Evolutionary conservation across 441 rosid genomes (phyloP).

Genomic region (Gossypium davidsonii): DNA sequence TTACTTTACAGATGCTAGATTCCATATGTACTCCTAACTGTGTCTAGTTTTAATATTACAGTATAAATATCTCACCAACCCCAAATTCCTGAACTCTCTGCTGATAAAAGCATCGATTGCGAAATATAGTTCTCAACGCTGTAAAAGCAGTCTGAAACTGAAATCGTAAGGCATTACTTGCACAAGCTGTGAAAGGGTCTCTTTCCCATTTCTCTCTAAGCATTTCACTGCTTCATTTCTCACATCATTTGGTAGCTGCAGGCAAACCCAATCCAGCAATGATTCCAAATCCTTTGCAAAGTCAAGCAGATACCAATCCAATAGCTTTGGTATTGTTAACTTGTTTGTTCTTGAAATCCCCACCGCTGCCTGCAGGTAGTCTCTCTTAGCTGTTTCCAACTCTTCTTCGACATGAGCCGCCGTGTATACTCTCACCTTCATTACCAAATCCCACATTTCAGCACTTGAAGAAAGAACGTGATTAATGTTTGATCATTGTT

Average conservation of each 20-base stretch:
- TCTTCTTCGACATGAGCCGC: conserved; percentile 60
- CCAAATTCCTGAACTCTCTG: neutral
- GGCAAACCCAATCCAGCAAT: conserved; percentile 71
- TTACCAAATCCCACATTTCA: neutral
- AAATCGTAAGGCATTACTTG: conserved; percentile 77
- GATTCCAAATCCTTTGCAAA: conserved; percentile 79
- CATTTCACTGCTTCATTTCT: conserved; percentile 57
- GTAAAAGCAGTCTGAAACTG: conserved; percentile 65
- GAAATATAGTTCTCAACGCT: conserved; percentile 30
- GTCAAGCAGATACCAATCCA: conserved; percentile 79
- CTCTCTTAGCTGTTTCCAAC: conserved; percentile 65
- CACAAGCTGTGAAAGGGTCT: conserved; percentile 44
- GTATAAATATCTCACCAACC: conserved; percentile 9
- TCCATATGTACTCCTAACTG: conserved; percentile 8
- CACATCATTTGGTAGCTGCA: conserved; percentile 54
- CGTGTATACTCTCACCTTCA: conserved; percentile 68
- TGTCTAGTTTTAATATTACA: neutral
- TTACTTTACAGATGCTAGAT: neutral
- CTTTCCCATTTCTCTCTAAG: conserved; percentile 42
- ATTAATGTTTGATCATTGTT: too few species aligned
- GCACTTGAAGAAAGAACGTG: neutral
- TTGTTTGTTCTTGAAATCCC: conserved; percentile 55
- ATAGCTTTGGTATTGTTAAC: conserved; percentile 60
- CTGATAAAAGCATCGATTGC: neutral
- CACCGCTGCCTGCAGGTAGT: conserved; percentile 70